Evolutionary conservation across 1,284 basidiomycete species (phyloP).

Genomic region (Trichosporon asahii): DNA sequence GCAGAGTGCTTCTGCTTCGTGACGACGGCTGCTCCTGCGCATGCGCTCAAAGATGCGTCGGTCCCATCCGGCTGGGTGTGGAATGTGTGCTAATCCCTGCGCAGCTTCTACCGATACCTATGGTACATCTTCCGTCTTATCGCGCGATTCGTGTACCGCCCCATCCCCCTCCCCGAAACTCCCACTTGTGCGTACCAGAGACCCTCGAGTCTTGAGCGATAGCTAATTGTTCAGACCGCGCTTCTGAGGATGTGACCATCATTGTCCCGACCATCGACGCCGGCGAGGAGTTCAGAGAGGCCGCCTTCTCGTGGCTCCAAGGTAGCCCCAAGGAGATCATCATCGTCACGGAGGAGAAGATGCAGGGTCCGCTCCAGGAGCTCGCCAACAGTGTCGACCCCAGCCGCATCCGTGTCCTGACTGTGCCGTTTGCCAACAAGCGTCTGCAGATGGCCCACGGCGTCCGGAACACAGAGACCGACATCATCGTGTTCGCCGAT

Average conservation of each 20-base stretch:
- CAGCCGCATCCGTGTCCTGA: constrained; percentile 74
- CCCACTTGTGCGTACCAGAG: constrained; percentile 67
- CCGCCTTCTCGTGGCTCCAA: constrained; percentile 81
- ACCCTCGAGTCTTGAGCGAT: neutral
- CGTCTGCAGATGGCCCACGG: constrained; percentile 88
- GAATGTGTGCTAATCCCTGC: neutral
- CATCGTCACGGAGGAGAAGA: constrained; percentile 89
- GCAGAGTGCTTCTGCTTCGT: neutral
- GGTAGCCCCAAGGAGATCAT: constrained; percentile 87
- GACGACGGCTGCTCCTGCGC: too few relatives aligned
- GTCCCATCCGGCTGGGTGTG: neutral
- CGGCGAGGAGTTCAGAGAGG: constrained; percentile 89
- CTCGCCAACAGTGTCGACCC: constrained; percentile 82
- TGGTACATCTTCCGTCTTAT: constrained; percentile 81
- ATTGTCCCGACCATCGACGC: constrained; percentile 93
- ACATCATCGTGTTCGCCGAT: constrained; percentile 93
- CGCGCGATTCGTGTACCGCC: constrained; percentile 71
- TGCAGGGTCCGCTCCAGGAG: constrained; percentile 77
- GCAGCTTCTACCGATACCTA: constrained; percentile 71
- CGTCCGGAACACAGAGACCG: constrained; percentile 80
- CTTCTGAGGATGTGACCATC: constrained; percentile 86
- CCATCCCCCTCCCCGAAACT: constrained; percentile 78
- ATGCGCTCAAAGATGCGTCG: too few relatives aligned
- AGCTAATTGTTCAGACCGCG: constrained; percentile 46
- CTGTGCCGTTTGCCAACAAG: constrained; percentile 88